Conservation (phyloP, 768 basidiomycete species). For the Infundibulicybe gibba region DNA sequence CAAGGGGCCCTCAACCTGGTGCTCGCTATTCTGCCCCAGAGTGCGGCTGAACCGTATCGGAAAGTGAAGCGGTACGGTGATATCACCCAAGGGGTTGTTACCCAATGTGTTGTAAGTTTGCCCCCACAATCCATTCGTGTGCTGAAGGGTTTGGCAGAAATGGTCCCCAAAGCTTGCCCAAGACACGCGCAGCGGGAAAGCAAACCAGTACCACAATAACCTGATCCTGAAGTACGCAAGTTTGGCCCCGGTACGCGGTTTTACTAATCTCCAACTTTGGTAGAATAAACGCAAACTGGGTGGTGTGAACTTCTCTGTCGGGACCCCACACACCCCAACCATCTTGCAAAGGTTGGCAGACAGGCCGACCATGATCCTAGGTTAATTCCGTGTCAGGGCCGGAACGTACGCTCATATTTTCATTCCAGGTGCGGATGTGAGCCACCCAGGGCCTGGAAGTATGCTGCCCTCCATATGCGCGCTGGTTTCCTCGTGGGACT, state of each 20-base stretch:
- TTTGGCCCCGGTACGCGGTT: neutral
- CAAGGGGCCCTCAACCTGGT: slow-evolving; percentile 11
- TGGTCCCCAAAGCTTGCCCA: slow-evolving; percentile 20
- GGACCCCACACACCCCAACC: slow-evolving; percentile 38
- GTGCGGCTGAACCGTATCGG: slow-evolving; percentile 20
- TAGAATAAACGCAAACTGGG: slow-evolving; percentile 69
- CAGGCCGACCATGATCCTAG: slow-evolving; percentile 56
- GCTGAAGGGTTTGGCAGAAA: slow-evolving; percentile 12
- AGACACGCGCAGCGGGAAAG: slow-evolving; percentile 7
- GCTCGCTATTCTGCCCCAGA: slow-evolving; percentile 25
- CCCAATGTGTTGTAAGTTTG: slow-evolving; percentile 57
- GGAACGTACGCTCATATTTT: neutral
- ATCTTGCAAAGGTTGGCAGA: slow-evolving; percentile 22
- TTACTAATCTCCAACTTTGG: neutral
- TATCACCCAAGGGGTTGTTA: slow-evolving; percentile 54
- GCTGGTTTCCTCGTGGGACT: slow-evolving; percentile 54
- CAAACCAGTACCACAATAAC: slow-evolving; percentile 59
- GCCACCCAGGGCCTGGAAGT: slow-evolving; percentile 19
- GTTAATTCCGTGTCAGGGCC: slow-evolving; percentile 13
- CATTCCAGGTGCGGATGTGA: slow-evolving; percentile 25
- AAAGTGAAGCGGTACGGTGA: slow-evolving; percentile 25
- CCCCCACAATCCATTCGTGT: neutral
- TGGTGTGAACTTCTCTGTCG: slow-evolving; percentile 46
- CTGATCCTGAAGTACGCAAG: slow-evolving; percentile 50
- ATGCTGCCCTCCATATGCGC: slow-evolving; percentile 22